Conservation (phyloP, 2,329 filamentous ascomycete species). For the Xylaria arbuscula region DNA sequence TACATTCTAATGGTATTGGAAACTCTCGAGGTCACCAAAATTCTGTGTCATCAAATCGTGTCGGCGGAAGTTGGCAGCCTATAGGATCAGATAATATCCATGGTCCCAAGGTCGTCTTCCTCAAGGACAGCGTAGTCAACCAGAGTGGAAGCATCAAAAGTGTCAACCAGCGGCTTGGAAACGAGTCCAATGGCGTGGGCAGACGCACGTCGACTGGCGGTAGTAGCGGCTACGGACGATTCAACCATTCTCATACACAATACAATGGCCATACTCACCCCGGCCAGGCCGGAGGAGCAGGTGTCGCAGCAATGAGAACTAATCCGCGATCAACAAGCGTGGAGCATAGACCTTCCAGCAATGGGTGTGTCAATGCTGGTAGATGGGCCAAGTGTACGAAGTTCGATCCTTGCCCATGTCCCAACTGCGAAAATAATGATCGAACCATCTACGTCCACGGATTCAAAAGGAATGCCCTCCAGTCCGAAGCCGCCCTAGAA, state of each 20-base stretch:
- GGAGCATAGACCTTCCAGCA: neutral
- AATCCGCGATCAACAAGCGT: neutral
- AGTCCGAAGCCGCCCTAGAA: neutral
- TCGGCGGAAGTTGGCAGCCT: conserved; percentile 29
- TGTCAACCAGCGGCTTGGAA: conserved; percentile 1
- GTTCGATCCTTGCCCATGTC: conserved; percentile 40
- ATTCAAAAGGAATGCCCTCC: neutral
- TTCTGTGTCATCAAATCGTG: neutral
- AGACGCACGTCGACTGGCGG: conserved; percentile 14
- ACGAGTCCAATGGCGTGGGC: neutral
- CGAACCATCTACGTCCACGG: conserved; percentile 35
- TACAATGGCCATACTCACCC: neutral
- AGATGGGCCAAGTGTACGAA: neutral
- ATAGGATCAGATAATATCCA: conserved; percentile 36
- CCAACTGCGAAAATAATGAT: conserved; percentile 25
- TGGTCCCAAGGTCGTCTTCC: conserved; percentile 38
- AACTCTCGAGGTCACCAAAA: neutral
- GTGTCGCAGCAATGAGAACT: neutral
- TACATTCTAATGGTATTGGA: neutral
- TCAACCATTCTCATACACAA: conserved; percentile 3
- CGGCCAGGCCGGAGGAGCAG: neutral
- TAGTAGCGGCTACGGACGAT: neutral
- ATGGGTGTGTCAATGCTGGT: conserved; percentile 32
- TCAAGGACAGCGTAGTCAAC: conserved; percentile 22
- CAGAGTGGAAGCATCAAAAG: neutral